Evolutionary conservation across 805 yeast genomes (phyloP).

Genomic region (Pichia sporocuriosa): DNA sequence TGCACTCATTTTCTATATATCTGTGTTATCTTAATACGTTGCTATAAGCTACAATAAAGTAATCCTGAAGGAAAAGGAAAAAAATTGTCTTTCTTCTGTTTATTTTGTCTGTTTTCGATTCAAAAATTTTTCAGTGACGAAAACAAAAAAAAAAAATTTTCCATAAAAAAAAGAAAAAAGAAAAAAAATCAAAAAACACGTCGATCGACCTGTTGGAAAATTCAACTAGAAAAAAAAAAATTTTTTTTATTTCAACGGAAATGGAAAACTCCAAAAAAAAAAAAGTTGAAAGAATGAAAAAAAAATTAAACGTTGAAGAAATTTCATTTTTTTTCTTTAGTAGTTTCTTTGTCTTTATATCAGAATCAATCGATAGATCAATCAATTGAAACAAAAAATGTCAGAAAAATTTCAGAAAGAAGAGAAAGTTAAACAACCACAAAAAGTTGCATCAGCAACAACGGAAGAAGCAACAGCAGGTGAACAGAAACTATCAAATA

Average conservation of each 20-base stretch:
- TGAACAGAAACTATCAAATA: slow-evolving; percentile 44
- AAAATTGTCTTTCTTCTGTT: too few species aligned
- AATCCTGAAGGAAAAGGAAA: too few species aligned
- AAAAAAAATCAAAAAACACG: neutral
- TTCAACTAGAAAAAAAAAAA: neutral
- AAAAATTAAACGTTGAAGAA: too few species aligned
- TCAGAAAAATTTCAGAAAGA: neutral
- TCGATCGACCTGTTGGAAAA: neutral
- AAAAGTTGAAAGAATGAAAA: too few species aligned
- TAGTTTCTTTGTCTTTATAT: too few species aligned
- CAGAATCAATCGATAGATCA: too few species aligned
- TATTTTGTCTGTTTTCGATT: too few species aligned
- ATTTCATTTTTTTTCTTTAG: too few species aligned
- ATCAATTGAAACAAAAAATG: neutral
- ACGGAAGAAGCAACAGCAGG: slow-evolving; percentile 1
- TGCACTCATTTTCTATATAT: slow-evolving; percentile 37
- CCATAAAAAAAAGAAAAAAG: neutral
- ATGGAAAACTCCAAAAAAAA: too few species aligned
- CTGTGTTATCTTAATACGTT: too few species aligned
- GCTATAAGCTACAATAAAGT: too few species aligned
- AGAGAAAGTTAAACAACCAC: neutral
- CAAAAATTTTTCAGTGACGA: slow-evolving; percentile 7
- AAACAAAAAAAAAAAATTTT: neutral
- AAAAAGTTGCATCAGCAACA: neutral
- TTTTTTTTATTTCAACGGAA: too few species aligned